Evolutionary conservation across 306 rosid species (phyloP).

Genomic region (Adenanthera pavonina): DNA sequence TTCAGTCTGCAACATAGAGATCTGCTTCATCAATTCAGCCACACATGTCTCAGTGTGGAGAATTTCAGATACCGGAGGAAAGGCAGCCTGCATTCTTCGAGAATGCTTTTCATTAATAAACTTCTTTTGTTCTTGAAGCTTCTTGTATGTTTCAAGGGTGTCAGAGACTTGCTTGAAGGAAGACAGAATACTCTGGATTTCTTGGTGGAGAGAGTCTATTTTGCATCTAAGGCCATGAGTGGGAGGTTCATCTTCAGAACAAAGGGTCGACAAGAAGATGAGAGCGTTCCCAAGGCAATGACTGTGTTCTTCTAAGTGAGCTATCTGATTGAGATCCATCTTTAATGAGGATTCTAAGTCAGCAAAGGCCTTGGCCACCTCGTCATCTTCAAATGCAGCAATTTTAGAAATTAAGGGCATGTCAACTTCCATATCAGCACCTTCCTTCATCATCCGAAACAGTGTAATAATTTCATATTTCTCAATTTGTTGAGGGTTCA

Average conservation of each 20-base stretch:
- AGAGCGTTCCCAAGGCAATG: not conserved
- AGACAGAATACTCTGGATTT: not conserved
- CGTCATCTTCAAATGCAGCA: not conserved
- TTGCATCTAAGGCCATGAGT: not conserved
- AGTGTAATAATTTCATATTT: constrained; percentile 21
- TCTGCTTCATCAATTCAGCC: not conserved
- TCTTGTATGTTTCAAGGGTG: not conserved
- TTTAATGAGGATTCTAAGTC: not conserved
- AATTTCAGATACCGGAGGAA: not conserved
- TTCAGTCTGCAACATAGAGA: not conserved
- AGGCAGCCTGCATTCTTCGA: not conserved
- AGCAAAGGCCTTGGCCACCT: not conserved
- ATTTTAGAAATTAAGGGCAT: not conserved
- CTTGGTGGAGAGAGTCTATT: not conserved
- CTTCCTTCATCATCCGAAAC: not conserved
- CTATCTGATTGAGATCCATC: not conserved
- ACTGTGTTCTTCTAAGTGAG: not conserved
- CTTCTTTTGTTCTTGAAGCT: not conserved
- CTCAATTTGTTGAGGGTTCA: not conserved
- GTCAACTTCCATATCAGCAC: not conserved
- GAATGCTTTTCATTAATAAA: not conserved
- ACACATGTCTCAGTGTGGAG: not conserved
- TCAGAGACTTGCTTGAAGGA: constrained; percentile 11
- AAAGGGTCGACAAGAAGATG: not conserved
- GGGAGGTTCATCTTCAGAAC: not conserved